Evolutionary conservation across 1,139 yeast genomes (phyloP).

Genomic region (Zygoascus sp.): DNA sequence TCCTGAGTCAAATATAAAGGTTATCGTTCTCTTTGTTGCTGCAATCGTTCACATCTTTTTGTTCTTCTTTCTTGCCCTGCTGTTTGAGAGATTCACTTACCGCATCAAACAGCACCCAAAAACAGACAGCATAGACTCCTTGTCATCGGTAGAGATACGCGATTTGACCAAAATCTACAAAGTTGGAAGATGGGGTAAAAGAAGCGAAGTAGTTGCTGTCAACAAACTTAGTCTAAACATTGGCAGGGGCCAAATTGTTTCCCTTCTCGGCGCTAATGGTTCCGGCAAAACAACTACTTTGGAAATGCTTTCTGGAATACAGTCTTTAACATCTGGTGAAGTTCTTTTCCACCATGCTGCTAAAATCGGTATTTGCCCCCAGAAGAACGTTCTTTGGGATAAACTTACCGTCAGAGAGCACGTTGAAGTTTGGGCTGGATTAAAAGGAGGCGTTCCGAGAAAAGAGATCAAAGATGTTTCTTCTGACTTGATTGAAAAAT

Average conservation of each 20-base stretch:
- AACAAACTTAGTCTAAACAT: conserved; percentile 29
- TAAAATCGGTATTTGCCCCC: conserved; percentile 39
- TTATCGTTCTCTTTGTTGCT: conserved; percentile 32
- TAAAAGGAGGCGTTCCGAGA: conserved; percentile 28
- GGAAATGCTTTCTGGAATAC: conserved; percentile 38
- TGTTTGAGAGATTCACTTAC: conserved; percentile 27
- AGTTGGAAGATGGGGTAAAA: conserved; percentile 17
- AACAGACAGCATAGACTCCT: conserved; percentile 15
- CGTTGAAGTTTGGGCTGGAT: conserved; percentile 32
- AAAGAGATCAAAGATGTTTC: conserved; percentile 17
- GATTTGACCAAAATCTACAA: conserved; percentile 27
- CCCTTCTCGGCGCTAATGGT: conserved; percentile 38
- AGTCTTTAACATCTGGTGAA: conserved; percentile 28
- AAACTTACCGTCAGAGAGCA: conserved; percentile 35
- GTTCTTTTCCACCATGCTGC: conserved; percentile 28
- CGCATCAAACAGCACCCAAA: conserved; percentile 16
- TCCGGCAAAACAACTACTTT: conserved; percentile 40
- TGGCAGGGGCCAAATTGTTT: conserved; percentile 32
- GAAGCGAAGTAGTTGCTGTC: conserved; percentile 31
- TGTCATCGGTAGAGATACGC: conserved; percentile 23
- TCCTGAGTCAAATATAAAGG: conserved; percentile 28
- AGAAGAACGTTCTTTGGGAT: conserved; percentile 38
- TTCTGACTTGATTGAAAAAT: conserved; percentile 27
- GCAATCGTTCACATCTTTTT: conserved; percentile 31
- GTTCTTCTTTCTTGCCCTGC: conserved; percentile 27